Base-by-base conservation (phyloP, 306 rosid species). In the Dryas drummondii region DNA sequence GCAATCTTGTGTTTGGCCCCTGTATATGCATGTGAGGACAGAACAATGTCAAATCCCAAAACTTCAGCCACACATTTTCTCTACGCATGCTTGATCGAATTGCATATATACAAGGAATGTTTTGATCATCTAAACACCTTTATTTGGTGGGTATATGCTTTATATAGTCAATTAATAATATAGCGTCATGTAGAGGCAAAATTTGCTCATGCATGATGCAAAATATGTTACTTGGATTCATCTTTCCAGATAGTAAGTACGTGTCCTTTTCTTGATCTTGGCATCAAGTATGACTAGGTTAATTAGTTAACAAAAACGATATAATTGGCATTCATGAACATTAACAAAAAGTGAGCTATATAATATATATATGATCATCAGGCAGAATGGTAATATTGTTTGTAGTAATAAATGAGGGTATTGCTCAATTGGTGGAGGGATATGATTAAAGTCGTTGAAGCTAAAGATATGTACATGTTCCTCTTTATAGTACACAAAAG, bases 201-300 rank as follows among this genome's bases (percentile, higher is more conserved):
- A 45, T 78, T 68, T 69, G 77, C 71, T 82, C 83, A 74, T 74
- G 86, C 78, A 64, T 78, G 80, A 74, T 81, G 70, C 9, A 56
- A 32, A 32, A 32, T 45, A 26, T 48, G 9, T 22, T 50, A 40
- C 49, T 49, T 16, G 27, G 37, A 17, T 16, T 40, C 71, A 41
- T 5, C 50, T 73, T 62, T 59, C 42, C 0, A 26, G 10, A 4
- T 4, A 12, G 11, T 15, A 11, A 37, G 17, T 60, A 27, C 42
- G 17, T 60, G 15, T 19, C 59, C 15, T 26, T 42, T 55, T 74
- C 19, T 49, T 73, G 42, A 53, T 42, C 4, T 16, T 12, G 6
- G 76, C 55, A 6, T 4, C 63, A 3, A 53, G 32, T 40, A 53
- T 52, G 40, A 70, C 16, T 9, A 27, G n/a, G 22, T 12, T 2